Percentiles rank a stretch among this genome's conserved stretches.
These are phyloP conservation scores for Taiwanofungus camphoratus DNA, from an alignment of 1,284 basidiomycete genomes.

Conservation along the genomic window DNA sequence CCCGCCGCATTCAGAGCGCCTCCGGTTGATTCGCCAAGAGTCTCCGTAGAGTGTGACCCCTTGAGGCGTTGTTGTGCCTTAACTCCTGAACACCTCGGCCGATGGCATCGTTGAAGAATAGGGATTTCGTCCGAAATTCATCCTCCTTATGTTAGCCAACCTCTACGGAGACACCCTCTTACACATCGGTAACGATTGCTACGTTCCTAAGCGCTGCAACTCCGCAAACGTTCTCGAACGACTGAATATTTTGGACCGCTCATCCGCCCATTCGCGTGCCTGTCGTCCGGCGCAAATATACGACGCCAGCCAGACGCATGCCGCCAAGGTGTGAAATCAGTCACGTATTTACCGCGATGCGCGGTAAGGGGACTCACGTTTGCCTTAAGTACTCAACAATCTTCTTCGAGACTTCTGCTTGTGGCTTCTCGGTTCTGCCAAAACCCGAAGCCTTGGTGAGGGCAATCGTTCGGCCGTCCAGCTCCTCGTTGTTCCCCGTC, in stretches of 20 bases:
- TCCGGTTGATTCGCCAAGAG: constrained; percentile 4
- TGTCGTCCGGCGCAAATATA: constrained; percentile 51
- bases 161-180: constrained; percentile 14
- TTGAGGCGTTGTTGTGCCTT: constrained; percentile 5
- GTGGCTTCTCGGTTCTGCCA: constrained; percentile 33
- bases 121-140: constrained; percentile 17
- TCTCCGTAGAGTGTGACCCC: constrained; percentile 6
- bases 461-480: constrained; percentile 1
- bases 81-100: constrained; percentile 10
- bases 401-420: constrained; percentile 33
- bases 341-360: no score
- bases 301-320: constrained; percentile 41
- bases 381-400: constrained; percentile 2
- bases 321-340: constrained; percentile 24
- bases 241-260: constrained; percentile 42
- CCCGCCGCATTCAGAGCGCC: constrained; percentile 8
- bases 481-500: constrained; percentile 13
- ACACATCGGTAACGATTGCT: constrained; percentile 23
- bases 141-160: constrained; percentile 7
- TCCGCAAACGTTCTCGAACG: constrained; percentile 47
- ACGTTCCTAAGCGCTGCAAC: constrained; percentile 33
- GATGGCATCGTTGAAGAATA: constrained; percentile 13
- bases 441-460: constrained; percentile 37
- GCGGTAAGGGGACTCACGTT: no score
- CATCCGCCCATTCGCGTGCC: constrained; percentile 47